A percentile compares a stretch with the other conserved stretches of the same genome.
phyloP scores from a whole-genome alignment of 2,329 filamentous ascomycete genomes.

The Fusarium sp. region DNA sequence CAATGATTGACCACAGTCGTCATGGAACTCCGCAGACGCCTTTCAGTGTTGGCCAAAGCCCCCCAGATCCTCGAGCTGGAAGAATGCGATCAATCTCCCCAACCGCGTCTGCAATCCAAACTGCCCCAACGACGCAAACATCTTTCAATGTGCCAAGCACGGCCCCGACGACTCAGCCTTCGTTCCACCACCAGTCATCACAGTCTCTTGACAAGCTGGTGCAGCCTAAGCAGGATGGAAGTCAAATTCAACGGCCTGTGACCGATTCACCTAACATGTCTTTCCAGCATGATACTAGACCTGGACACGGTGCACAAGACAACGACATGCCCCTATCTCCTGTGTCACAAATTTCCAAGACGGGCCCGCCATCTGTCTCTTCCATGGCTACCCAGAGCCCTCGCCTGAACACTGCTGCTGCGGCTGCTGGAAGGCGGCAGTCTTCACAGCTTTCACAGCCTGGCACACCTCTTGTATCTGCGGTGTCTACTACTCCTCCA shows the following conservation, averaged over 20 bases:
- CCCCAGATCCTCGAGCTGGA: slow-evolving; percentile 16
- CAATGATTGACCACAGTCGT: slow-evolving; percentile 11
- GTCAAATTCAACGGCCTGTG: slow-evolving; percentile 28
- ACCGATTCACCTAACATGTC: slow-evolving; percentile 37
- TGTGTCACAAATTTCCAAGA: slow-evolving; percentile 44
- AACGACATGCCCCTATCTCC: slow-evolving; percentile 42
- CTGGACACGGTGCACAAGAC: slow-evolving; percentile 13
- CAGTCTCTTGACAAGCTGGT: slow-evolving; percentile 43
- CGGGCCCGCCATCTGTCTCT: slow-evolving; percentile 43
- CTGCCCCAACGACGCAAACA: slow-evolving; percentile 30
- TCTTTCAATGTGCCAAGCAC: slow-evolving; percentile 38
- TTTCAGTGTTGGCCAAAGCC: slow-evolving; percentile 21
- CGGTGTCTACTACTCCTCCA: slow-evolving; percentile 30
- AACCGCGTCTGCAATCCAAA: slow-evolving; percentile 27
- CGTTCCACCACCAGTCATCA: slow-evolving; percentile 33
- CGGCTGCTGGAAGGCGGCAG: slow-evolving; percentile 24
- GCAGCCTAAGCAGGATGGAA: slow-evolving; percentile 17
- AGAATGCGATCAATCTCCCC: slow-evolving; percentile 37
- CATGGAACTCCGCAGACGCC: slow-evolving; percentile 34
- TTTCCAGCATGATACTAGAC: slow-evolving; percentile 22
- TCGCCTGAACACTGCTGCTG: slow-evolving; percentile 33
- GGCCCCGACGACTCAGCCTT: slow-evolving; percentile 29
- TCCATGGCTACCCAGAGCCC: slow-evolving; percentile 48
- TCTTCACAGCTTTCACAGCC: slow-evolving; percentile 33
- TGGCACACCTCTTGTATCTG: slow-evolving; percentile 29